Evolutionary conservation across 148 eudicot genomes (phyloP), one percentile per base, ranked within the genome.

Genomic region (Rhododendron griersonianum): DNA sequence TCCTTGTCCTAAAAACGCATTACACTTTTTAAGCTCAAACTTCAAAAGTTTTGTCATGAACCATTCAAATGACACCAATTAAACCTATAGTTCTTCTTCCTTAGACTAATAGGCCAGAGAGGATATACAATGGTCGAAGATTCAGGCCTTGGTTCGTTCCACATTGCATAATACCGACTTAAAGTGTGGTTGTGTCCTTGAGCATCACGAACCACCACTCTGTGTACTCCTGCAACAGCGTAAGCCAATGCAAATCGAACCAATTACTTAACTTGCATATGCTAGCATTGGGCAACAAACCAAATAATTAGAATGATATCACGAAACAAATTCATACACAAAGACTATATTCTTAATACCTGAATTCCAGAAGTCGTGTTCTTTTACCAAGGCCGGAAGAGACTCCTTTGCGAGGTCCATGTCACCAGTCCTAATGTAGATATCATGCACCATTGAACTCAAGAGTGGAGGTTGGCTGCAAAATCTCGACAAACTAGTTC

Each of bases 131-230:
- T 91, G 73, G 96, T 94, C 63, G 91, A 92, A 23, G 99, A 97
- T 88, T 97, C 99, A 81, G 99, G 99, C 87, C 99, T 93, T 41
- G 99, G 99, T 85, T 93, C 84, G 83, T 95, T 86, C 99, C 99
- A 97, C 95, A 90, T 94, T 53, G 99, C 99, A 87, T 95, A 94
- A 65, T 95, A 95, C 84, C 98, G 91, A 87, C 93, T 95, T 73
- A 97, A 93, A 83, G 76, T 88, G 83, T 93, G 94, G 59, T 45
- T 89, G 63, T 30, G 75, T 53, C 96, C 98, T 88, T 87, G 81
- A 59, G 92, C 85, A 89, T 95, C 99, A 83, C 84, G 82, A 89
- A 97, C 87, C 1, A 78, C 90, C 88, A 97, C 96, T 87, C 92
- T 93, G 89, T 97, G 99, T 41, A 97, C 87, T 86, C 95, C 98